Evolutionary conservation across 2,329 filamentous ascomycete genomes (phyloP).

Genomic region (Trichophyton verrucosum): DNA sequence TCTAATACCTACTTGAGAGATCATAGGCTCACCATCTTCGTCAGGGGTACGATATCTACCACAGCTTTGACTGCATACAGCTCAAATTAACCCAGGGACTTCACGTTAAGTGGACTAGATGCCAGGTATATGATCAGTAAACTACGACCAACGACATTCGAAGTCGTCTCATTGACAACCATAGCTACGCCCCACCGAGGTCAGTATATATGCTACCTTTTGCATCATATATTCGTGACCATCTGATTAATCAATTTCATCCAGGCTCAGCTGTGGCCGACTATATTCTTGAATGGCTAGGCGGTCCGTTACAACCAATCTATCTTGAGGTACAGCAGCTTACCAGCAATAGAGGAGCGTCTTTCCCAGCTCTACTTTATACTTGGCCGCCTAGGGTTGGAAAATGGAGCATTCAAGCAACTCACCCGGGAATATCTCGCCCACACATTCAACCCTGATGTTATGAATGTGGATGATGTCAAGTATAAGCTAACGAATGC

Average conservation of each 20-base stretch:
- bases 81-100: background rate
- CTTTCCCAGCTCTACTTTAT: slow-evolving; percentile 45
- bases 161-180: slow-evolving; percentile 58
- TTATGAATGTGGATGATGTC: slow-evolving; percentile 43
- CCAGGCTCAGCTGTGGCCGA: slow-evolving; percentile 49
- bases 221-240: background rate
- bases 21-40: background rate
- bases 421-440: slow-evolving; percentile 47
- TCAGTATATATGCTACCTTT: slow-evolving; percentile 16
- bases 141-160: slow-evolving; percentile 51
- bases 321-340: background rate
- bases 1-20: background rate
- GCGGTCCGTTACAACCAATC: slow-evolving; percentile 28
- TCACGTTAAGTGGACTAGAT: slow-evolving; percentile 43
- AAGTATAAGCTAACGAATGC: slow-evolving; percentile 22
- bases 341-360: slow-evolving; percentile 27
- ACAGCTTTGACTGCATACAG: background rate
- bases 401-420: slow-evolving; percentile 50
- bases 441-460: slow-evolving; percentile 47
- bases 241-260: background rate
- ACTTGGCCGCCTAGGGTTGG: slow-evolving; percentile 42
- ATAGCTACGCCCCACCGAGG: slow-evolving; percentile 50
- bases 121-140: slow-evolving; percentile 52
- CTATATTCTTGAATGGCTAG: slow-evolving; percentile 47
- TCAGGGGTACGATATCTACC: background rate